Base-by-base conservation (phyloP, 163 green algal genomes). In the Volvox carteri region DNA sequence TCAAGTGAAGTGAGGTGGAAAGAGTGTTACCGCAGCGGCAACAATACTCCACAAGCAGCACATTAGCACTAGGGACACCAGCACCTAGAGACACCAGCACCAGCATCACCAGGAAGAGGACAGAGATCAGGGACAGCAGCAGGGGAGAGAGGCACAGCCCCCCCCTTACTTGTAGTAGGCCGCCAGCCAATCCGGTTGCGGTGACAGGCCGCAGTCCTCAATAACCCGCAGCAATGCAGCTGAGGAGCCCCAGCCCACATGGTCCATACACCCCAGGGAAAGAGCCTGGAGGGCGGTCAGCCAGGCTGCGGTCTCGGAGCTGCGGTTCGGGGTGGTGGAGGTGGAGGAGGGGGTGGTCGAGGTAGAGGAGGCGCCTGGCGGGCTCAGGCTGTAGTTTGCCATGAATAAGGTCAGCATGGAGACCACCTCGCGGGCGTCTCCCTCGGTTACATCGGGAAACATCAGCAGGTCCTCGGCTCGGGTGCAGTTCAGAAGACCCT, bases 101-200 rank as follows among this genome's bases (percentile, higher is more conserved):
- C n/a, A n/a, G n/a, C n/a, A n/a, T n/a, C n/a, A n/a, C n/a, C n/a
- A n/a, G n/a, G n/a, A n/a, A n/a, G n/a, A n/a, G n/a, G n/a, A n/a
- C n/a, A n/a, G n/a, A n/a, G n/a, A n/a, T n/a, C n/a, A n/a, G n/a
- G n/a, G n/a, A n/a, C n/a, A n/a, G n/a, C n/a, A n/a, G n/a, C n/a
- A n/a, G n/a, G n/a, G n/a, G n/a, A n/a, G n/a, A n/a, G n/a, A n/a
- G n/a, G 25, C 46, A 9, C 28, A 30, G 8, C 9, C 9, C 18
- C 2, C 9, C 48, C 12, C 14, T 21, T 42, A 87, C 80, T 52
- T 87, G 80, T 87, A 87, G n/a, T 48, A 87, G 0, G 41, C 80
- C 60, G 62, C 30, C 46, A 87, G 65, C 80, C 80, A 87, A 16
- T 67, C 6, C 3, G 42, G 28, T 30, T 87, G n/a, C 60, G 35